Percentiles rank a stretch among this genome's conserved stretches.
phyloP scores from a whole-genome alignment of 768 basidiomycete species.

The Trametes coccinea region DNA sequence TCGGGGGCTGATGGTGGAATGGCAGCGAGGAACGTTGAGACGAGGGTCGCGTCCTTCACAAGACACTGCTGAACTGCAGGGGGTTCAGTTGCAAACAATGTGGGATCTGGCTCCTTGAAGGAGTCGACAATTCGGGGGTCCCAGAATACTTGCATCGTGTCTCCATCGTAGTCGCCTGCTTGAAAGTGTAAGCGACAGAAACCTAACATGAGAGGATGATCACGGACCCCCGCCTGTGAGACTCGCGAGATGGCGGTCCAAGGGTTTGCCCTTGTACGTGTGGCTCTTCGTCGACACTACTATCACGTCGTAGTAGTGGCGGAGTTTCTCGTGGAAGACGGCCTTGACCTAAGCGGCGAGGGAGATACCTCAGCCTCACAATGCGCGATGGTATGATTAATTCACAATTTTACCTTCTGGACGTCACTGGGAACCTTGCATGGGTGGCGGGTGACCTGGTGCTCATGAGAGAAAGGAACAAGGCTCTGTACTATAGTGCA shows the following conservation, averaged over 20 bases:
- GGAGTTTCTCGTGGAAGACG: conserved; percentile 51
- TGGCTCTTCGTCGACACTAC: conserved; percentile 37
- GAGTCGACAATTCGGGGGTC: conserved; percentile 51
- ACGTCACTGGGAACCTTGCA: conserved; percentile 71
- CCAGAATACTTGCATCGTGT: conserved; percentile 59
- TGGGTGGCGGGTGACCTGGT: conserved; percentile 61
- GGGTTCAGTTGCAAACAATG: conserved; percentile 51
- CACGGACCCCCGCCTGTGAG: conserved; percentile 60
- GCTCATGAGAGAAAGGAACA: background rate
- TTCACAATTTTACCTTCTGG: conserved; percentile 49
- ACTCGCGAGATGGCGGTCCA: conserved; percentile 52
- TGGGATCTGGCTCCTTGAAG: conserved; percentile 54
- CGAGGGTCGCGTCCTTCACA: conserved; percentile 43
- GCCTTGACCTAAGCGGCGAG: conserved; percentile 49
- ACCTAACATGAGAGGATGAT: background rate
- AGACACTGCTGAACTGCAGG: conserved; percentile 43
- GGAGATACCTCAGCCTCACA: background rate
- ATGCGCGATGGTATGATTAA: background rate
- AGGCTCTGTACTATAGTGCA: background rate
- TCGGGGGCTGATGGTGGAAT: conserved; percentile 25
- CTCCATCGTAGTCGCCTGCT: conserved; percentile 72
- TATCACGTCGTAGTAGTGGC: conserved; percentile 56
- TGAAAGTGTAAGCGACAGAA: background rate
- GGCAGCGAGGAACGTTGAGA: conserved; percentile 40
- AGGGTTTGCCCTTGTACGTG: conserved; percentile 18